A percentile compares a stretch with the other conserved stretches of the same genome.
These are phyloP conservation scores for Penicillium sp. DNA, from an alignment of 2,329 filamentous ascomycete species.

Conservation along the genomic window DNA sequence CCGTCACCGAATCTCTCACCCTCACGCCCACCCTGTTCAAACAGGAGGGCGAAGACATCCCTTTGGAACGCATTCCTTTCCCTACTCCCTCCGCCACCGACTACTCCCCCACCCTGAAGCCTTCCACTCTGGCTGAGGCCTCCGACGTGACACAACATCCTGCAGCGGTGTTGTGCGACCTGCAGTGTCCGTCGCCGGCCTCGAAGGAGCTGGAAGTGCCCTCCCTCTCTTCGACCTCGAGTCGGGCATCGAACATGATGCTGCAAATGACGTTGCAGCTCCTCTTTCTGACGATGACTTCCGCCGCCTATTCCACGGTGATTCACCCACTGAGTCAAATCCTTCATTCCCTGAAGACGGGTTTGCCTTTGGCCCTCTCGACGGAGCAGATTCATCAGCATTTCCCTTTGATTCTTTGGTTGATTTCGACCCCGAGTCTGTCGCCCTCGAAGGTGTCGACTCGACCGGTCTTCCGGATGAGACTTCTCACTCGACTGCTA, in stretches of 20 bases:
- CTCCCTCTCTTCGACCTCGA: conserved; percentile 40
- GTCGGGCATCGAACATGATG: conserved; percentile 41
- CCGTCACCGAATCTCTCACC: conserved; percentile 35
- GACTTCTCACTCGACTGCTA: conserved; percentile 47
- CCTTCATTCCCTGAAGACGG: conserved; percentile 69
- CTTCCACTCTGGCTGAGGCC: conserved; percentile 50
- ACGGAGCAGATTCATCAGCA: conserved; percentile 46
- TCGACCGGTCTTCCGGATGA: conserved; percentile 48
- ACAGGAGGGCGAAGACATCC: conserved; percentile 41
- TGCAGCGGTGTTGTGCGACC: conserved; percentile 99
- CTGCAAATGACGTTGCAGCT: conserved; percentile 58
- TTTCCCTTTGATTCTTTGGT: conserved; percentile 53
- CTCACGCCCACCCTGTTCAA: conserved; percentile 42
- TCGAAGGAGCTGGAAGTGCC: conserved; percentile 47
- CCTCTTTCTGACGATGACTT: conserved; percentile 66
- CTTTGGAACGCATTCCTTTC: conserved; percentile 40
- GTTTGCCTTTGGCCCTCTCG: conserved; percentile 66
- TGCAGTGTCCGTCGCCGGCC: conserved; percentile 94
- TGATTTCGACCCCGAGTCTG: conserved; percentile 51
- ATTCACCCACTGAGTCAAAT: conserved; percentile 65
- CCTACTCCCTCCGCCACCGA: conserved; percentile 37
- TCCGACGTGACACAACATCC: conserved; percentile 99
- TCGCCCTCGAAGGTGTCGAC: conserved; percentile 41
- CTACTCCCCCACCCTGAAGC: conserved; percentile 38
- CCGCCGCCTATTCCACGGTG: conserved; percentile 55